Evolutionary conservation across 73 alveolate genomes (phyloP).

Genomic region (Halteria grandinella): DNA sequence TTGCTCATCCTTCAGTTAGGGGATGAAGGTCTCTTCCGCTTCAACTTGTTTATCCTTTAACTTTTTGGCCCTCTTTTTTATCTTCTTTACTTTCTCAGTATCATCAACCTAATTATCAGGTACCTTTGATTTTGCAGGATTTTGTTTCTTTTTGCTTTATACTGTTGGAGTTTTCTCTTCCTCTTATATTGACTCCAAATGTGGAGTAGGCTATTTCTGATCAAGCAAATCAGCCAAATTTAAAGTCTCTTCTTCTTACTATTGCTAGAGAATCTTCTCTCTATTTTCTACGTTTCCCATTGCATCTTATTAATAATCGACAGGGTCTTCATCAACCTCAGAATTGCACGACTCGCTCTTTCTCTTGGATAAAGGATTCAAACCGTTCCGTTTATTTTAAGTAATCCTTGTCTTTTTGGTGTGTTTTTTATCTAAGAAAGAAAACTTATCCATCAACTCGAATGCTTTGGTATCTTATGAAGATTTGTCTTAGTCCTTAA

Average conservation of each 20-base stretch:
- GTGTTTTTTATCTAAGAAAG: no score
- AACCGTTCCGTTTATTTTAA: no score
- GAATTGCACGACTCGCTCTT: no score
- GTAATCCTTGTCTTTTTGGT: no score
- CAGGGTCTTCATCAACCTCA: no score
- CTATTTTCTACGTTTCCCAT: not conserved
- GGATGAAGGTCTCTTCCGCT: not conserved
- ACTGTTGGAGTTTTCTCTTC: not conserved
- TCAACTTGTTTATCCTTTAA: not conserved
- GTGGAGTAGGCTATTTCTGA: not conserved
- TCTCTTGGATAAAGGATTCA: no score
- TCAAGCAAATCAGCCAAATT: not conserved
- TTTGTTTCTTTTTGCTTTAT: not conserved
- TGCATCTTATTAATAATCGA: no score
- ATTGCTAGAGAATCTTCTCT: not conserved
- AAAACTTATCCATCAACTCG: no score
- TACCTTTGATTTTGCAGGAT: not conserved
- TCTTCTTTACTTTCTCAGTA: not conserved
- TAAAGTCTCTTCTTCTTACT: not conserved
- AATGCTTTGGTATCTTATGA: no score
- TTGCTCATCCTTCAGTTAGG: no score
- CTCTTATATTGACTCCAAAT: not conserved
- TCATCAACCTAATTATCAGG: not conserved
- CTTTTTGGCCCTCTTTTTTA: not conserved
- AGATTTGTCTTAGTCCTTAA: no score